Conservation (phyloP, 805 yeast genomes). For the Yamadazyma takamatsuzukensis region DNA sequence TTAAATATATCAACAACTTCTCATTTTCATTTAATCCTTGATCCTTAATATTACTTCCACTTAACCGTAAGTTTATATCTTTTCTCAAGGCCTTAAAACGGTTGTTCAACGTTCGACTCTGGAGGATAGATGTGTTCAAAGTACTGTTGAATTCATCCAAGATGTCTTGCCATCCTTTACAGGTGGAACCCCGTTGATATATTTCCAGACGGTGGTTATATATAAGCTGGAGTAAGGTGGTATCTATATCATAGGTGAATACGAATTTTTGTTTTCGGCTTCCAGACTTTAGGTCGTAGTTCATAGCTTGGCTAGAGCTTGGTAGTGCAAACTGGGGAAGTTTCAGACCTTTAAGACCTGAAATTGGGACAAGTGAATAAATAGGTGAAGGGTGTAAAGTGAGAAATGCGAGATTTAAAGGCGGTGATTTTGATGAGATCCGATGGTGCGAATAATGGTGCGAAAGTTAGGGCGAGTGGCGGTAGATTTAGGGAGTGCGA, state of each 20-base stretch:
- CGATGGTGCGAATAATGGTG: too few species aligned
- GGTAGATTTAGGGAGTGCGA: too few species aligned
- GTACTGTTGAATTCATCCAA: constrained; percentile 18
- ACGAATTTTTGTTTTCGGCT: constrained; percentile 19
- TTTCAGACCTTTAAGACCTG: too few species aligned
- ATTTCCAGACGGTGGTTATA: constrained; percentile 17
- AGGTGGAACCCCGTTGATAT: constrained; percentile 23
- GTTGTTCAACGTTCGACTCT: constrained; percentile 23
- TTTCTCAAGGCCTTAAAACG: constrained; percentile 19
- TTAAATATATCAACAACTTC: constrained; percentile 15
- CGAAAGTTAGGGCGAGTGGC: too few species aligned
- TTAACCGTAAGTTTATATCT: constrained; percentile 17
- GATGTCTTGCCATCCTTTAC: constrained; percentile 24
- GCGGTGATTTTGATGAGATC: too few species aligned
- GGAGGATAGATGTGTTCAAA: constrained; percentile 17
- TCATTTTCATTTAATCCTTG: constrained; percentile 19
- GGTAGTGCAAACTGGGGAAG: too few species aligned
- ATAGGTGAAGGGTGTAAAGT: too few species aligned
- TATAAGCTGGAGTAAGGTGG: constrained; percentile 17
- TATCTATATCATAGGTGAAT: constrained; percentile 24
- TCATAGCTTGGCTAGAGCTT: too few species aligned
- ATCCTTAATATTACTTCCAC: constrained; percentile 5
- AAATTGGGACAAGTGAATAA: too few species aligned
- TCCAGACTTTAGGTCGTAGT: too few species aligned
- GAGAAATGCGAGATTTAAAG: too few species aligned